Evolutionary conservation across 164 flowering plant species (phyloP).

Genomic region (Buxus sempervirens): DNA sequence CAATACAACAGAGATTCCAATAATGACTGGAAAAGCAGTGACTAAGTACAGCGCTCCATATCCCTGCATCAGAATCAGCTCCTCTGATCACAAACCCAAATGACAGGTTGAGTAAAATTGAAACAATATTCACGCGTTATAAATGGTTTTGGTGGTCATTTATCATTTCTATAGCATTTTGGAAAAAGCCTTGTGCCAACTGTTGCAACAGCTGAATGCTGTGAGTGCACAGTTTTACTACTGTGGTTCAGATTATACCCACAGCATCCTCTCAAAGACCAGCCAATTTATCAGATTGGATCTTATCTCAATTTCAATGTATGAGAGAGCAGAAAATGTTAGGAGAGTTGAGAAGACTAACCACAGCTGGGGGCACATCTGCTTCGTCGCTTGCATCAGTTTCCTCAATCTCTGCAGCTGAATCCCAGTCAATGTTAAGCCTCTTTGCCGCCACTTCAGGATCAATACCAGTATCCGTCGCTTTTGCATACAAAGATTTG

Average conservation of each 20-base stretch:
- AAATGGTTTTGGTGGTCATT: not conserved
- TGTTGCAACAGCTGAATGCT: no score
- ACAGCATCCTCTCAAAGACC: no score
- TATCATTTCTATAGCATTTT: no score
- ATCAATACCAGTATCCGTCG: slow-evolving; percentile 83
- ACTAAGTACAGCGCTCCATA: slow-evolving; percentile 87
- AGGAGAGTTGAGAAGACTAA: slow-evolving; percentile 28
- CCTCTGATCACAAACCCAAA: not conserved
- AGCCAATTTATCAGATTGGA: no score
- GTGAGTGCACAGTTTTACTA: no score
- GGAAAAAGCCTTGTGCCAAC: no score
- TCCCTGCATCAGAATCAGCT: slow-evolving; percentile 59
- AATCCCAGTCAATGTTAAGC: slow-evolving; percentile 87
- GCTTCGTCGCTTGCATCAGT: slow-evolving; percentile 39
- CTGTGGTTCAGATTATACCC: no score
- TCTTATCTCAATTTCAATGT: not conserved
- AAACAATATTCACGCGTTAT: not conserved
- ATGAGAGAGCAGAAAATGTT: not conserved
- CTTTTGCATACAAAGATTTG: slow-evolving; percentile 77
- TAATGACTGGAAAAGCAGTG: slow-evolving; percentile 77
- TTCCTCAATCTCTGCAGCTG: slow-evolving; percentile 85
- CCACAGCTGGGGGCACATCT: slow-evolving; percentile 83
- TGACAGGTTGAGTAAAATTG: not conserved
- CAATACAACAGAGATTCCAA: slow-evolving; percentile 84
- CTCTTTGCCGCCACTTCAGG: slow-evolving; percentile 81